Evolutionary conservation across 768 basidiomycete genomes (phyloP).

Genomic region (Albatrellus ellisii): DNA sequence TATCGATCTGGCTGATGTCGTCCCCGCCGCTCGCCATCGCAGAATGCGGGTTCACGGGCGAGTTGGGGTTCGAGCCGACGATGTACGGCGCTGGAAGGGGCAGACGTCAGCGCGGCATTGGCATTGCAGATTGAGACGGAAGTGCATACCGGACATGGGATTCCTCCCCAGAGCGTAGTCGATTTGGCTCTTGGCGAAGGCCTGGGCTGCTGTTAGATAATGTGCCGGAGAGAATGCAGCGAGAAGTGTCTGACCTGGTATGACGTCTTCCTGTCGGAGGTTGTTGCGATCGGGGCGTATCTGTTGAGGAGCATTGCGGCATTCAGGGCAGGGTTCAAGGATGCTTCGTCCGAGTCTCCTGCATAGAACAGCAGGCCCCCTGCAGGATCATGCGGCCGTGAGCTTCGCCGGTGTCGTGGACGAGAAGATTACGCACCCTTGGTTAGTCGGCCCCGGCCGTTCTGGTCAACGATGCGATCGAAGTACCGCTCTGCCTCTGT

Average conservation of each 20-base stretch:
- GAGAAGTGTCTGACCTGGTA: constrained; percentile 39
- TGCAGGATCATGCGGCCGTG: constrained; percentile 18
- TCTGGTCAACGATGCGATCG: constrained; percentile 50
- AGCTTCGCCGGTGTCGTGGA: not conserved
- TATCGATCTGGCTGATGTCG: constrained; percentile 57
- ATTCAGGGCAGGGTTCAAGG: constrained; percentile 80
- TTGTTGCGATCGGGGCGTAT: constrained; percentile 66
- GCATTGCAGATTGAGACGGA: not conserved
- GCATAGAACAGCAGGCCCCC: constrained; percentile 72
- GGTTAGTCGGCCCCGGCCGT: constrained; percentile 44
- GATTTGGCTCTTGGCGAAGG: constrained; percentile 64
- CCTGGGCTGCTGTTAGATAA: constrained; percentile 27
- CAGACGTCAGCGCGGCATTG: not conserved
- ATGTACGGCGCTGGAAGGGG: constrained; percentile 54
- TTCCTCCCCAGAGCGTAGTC: constrained; percentile 82
- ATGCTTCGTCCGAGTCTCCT: constrained; percentile 72
- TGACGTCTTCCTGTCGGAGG: constrained; percentile 34
- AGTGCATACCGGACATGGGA: constrained; percentile 62
- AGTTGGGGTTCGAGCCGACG: constrained; percentile 83
- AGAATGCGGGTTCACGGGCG: constrained; percentile 83
- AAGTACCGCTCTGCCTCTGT: constrained; percentile 61
- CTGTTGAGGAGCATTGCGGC: constrained; percentile 71
- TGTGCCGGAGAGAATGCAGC: no score
- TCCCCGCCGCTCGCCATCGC: constrained; percentile 79
- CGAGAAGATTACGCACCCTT: no score